A percentile compares a stretch with the other conserved stretches of the same genome.
phyloP scores from a whole-genome alignment of 495 filamentous ascomycete species.

The Corynascus novoguineensis region DNA sequence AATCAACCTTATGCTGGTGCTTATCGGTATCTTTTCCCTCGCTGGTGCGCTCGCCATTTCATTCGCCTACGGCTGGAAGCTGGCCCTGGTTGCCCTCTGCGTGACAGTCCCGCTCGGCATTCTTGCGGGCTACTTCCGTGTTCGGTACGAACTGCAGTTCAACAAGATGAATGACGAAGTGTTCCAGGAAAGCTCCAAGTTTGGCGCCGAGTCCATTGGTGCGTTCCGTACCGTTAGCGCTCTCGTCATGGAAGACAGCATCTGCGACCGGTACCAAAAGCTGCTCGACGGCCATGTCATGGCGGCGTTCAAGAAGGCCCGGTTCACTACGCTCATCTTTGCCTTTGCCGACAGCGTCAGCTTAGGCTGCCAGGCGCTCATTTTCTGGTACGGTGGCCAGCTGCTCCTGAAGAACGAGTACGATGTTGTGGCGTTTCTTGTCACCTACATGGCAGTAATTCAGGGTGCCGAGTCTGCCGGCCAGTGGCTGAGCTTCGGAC shows the following conservation, averaged over 20 bases:
- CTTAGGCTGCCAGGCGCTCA: conserved; percentile 43
- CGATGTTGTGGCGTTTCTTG: conserved; percentile 33
- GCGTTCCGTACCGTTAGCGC: conserved; percentile 55
- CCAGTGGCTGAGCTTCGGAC: conserved; percentile 44
- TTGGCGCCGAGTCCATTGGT: conserved; percentile 55
- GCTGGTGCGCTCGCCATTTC: conserved; percentile 46
- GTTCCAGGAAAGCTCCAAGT: conserved; percentile 54
- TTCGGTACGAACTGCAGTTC: conserved; percentile 53
- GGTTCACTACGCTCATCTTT: conserved; percentile 41
- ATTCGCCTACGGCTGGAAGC: conserved; percentile 54
- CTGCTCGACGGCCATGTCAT: conserved; percentile 38
- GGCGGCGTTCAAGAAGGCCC: conserved; percentile 40
- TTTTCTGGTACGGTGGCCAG: conserved; percentile 47
- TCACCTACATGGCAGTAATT: conserved; percentile 47
- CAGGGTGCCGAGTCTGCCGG: conserved; percentile 44
- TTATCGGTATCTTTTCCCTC: conserved; percentile 46
- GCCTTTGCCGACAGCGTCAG: conserved; percentile 41
- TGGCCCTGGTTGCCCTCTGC: conserved; percentile 46
- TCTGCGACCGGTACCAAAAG: conserved; percentile 40
- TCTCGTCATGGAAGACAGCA: conserved; percentile 52
- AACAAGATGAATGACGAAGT: conserved; percentile 51
- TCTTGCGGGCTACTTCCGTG: conserved; percentile 45
- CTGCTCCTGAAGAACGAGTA: conserved; percentile 39
- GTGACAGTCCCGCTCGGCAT: conserved; percentile 47
- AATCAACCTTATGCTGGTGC: conserved; percentile 49